Evolutionary conservation across 2,329 filamentous ascomycete species (phyloP), one percentile per base, ranked within the genome.

Genomic region (Arthroderma sp.): DNA sequence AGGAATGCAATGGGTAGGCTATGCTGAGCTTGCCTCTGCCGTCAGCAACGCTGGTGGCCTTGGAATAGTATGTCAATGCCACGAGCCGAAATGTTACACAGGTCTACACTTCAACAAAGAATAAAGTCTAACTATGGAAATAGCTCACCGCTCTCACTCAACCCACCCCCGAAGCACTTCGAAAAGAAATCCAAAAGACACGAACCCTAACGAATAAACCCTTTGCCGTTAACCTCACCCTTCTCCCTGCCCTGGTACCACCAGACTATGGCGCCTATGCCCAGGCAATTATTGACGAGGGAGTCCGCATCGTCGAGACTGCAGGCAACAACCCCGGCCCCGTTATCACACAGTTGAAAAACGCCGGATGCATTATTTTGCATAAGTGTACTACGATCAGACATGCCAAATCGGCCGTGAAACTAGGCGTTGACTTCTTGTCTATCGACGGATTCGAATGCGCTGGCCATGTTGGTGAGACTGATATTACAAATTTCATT

Each of bases 381-480:
- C 91, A 98, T 76, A 98, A 98, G 70, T 96, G 91, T 72, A 98
- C 91, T 6, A 93, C 86, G 4, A 94, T 98, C 67, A 74, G 87
- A 45, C 91, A 98, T 62, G 91, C 91, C 15, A 78, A 86, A 64
- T 87, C 83, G 53, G 91, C 91, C 40, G 75, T 94, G 48, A 94
- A 94, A 67, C 79, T 96, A 34, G 91, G 91, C 51, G 91, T 95
- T 4, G 91, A 98, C 66, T 96, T 98, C 67, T 69, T 98, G 47
- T 88, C 82, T 53, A 96, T 98, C 56, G 91, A 98, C 61, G 91
- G 91, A 37, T 96, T 98, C 61, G 91, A 98, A 66, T 98, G 91
- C 68, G 91, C 87, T 37, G 91, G 79, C 10, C 71, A 74, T 49
- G 70, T 73, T 10, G 71, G 71, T 46, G 71, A 74, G 55, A 63